Evolutionary conservation across 2,329 filamentous ascomycete species (phyloP).

Genomic region (Ceratocystis diversiconidia): DNA sequence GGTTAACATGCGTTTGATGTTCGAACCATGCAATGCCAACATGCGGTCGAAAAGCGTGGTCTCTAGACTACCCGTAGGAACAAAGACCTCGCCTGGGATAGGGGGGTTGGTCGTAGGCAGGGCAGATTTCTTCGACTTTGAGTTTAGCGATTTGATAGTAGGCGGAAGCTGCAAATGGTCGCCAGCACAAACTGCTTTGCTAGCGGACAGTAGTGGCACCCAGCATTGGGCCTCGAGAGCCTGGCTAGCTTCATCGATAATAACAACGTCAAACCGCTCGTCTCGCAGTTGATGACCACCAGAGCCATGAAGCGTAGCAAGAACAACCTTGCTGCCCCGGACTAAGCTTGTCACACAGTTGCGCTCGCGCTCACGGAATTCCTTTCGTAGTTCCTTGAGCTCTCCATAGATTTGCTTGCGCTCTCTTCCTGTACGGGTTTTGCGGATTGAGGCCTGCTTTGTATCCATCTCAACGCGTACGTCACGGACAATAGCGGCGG

Average conservation of each 20-base stretch:
- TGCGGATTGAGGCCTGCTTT: conserved; percentile 77
- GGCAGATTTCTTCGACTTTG: conserved; percentile 25
- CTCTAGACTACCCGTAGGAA: conserved; percentile 42
- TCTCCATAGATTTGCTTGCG: conserved; percentile 71
- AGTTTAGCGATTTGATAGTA: conserved; percentile 71
- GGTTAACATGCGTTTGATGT: conserved; percentile 87
- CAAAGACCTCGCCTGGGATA: conserved; percentile 9
- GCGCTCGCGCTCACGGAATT: conserved; percentile 73
- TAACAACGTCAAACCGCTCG: conserved; percentile 78
- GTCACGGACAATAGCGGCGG: conserved; percentile 76
- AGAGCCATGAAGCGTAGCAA: conserved; percentile 84
- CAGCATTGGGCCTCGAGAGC: conserved; percentile 94
- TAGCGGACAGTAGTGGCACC: conserved; percentile 70
- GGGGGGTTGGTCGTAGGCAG: conserved; percentile 23
- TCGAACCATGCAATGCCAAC: conserved; percentile 61
- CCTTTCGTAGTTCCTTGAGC: conserved; percentile 69
- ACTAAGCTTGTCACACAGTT: conserved; percentile 68
- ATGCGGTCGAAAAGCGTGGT: conserved; percentile 88
- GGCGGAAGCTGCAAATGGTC: conserved; percentile 91
- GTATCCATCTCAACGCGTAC: conserved; percentile 85
- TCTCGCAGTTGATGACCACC: conserved; percentile 70
- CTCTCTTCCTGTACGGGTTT: conserved; percentile 69
- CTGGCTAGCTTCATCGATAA: conserved; percentile 93
- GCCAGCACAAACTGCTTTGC: conserved; percentile 79
- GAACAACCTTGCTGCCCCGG: conserved; percentile 65